These are phyloP conservation scores for Sporisorium reilianum DNA, from an alignment of 1,284 basidiomycete species.

Conservation along the genomic window DNA sequence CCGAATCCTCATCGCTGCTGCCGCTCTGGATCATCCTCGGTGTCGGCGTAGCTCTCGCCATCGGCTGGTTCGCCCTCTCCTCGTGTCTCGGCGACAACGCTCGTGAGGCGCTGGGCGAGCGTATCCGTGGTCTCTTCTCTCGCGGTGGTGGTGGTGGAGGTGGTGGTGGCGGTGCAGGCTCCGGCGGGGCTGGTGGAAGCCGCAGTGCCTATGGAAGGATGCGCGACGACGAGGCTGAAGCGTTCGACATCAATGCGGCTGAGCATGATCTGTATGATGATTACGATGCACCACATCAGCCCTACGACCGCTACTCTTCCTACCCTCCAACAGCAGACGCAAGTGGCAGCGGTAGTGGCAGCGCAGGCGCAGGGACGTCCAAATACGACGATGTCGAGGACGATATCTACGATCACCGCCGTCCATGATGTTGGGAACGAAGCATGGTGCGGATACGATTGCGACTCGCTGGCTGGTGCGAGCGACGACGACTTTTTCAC, in stretches of 20 bases:
- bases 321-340: constrained; percentile 34
- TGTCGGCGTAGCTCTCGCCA: constrained; percentile 37
- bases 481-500: background rate
- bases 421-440: constrained; percentile 7
- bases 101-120: constrained; percentile 27
- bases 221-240: constrained; percentile 50
- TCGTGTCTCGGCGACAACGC: constrained; percentile 51
- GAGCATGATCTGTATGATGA: constrained; percentile 51
- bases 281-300: constrained; percentile 33
- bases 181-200: constrained; percentile 20
- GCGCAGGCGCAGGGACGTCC: background rate
- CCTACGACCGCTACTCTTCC: constrained; percentile 29
- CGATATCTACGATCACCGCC: constrained; percentile 29
- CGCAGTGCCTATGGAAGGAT: constrained; percentile 41
- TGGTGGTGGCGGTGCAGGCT: background rate
- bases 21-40: constrained; percentile 53
- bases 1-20: constrained; percentile 37
- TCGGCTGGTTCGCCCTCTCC: constrained; percentile 53
- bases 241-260: constrained; percentile 48
- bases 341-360: background rate
- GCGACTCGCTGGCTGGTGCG: too few species aligned
- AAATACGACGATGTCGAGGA: constrained; percentile 33
- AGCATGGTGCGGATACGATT: too few species aligned
- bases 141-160: constrained; percentile 13
- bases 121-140: constrained; percentile 30